Evolutionary conservation across 139 green algal species (phyloP), one percentile per base, ranked within the genome.

Genomic region (Chlamydomonas sphaeroides): DNA sequence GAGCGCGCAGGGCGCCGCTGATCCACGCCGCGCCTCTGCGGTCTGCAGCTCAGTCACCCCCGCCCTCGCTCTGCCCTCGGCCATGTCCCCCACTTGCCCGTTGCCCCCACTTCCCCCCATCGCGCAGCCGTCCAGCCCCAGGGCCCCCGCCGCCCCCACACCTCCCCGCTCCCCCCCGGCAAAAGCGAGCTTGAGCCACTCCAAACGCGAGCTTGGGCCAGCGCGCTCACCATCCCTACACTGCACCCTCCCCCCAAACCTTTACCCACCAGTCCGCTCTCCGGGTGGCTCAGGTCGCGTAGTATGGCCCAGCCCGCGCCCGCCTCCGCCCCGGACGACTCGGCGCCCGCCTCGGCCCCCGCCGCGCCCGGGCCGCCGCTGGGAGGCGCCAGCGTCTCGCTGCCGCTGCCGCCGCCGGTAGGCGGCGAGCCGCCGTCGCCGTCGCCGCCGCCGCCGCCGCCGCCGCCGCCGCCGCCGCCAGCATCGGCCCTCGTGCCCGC

Each of bases 241-340:
- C n/a, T n/a, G n/a, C n/a, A n/a, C n/a, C n/a, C n/a, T n/a, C n/a
- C n/a, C n/a, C n/a, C n/a, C n/a, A n/a, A n/a, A n/a, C n/a, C 53
- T 18, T 30, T 18, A 17, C 74, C 10, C 28, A 86, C 79, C 69
- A 84, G 76, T 0, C 41, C 5, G 53, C 23, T 53, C 18, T 70
- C 67, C 45, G 65, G 39, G 25, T 71, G 28, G 2, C 65, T 80
- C 23, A 80, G 39, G 78, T 79, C 66, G 45, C n/a, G 32, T 35
- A 87, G 45, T 65, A 87, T 85, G 33, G 45, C 42, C 86, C 74
- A 83, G 35, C 71, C 73, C n/a, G 59, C 49, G 30, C 59, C 36
- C 41, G 75, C 70, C 7, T 77, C 65, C 72, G 68, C 65, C 1
- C 41, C 63, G 18, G 69, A 75, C 2, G 28, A 0, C 17, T 14